Evolutionary conservation across 345 rosid genomes (phyloP).

Genomic region (Salix purpurea): DNA sequence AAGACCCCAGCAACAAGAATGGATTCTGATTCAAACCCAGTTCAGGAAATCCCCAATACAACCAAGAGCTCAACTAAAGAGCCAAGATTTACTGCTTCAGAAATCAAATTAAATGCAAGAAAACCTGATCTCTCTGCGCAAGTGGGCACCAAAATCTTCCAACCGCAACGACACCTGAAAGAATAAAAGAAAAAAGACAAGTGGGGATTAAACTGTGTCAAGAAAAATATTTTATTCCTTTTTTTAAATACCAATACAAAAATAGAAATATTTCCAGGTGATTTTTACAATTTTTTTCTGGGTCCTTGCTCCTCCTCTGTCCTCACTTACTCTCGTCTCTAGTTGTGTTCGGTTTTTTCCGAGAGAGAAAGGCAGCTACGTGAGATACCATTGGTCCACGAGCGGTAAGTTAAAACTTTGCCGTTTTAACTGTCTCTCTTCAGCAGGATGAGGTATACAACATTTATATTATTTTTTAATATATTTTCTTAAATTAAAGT

Average conservation of each 20-base stretch:
- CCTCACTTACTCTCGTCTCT: not conserved
- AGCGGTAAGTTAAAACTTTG: no score
- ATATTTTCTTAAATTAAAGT: no score
- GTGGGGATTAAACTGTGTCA: not conserved
- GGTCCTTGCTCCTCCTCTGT: conserved; percentile 14
- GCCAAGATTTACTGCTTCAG: conserved; percentile 15
- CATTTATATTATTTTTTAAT: no score
- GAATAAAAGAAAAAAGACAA: conserved; percentile 10
- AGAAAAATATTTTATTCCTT: not conserved
- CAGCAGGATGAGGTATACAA: not conserved
- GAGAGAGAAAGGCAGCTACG: not conserved
- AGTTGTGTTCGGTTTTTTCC: not conserved
- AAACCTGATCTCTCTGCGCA: conserved; percentile 6
- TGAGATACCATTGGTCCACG: not conserved
- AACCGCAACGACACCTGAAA: conserved; percentile 11
- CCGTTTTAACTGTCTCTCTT: not conserved
- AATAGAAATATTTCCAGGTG: not conserved
- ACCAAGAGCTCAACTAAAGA: conserved; percentile 20
- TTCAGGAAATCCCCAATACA: conserved; percentile 19
- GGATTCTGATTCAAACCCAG: conserved; percentile 33
- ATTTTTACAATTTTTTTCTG: conserved; percentile 9
- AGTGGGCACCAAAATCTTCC: conserved; percentile 19
- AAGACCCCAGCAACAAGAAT: conserved; percentile 22
- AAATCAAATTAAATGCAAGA: conserved; percentile 19
- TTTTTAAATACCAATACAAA: conserved; percentile 8